Evolutionary conservation across 768 basidiomycete species (phyloP).

Genomic region (Lactarius hengduanensis): DNA sequence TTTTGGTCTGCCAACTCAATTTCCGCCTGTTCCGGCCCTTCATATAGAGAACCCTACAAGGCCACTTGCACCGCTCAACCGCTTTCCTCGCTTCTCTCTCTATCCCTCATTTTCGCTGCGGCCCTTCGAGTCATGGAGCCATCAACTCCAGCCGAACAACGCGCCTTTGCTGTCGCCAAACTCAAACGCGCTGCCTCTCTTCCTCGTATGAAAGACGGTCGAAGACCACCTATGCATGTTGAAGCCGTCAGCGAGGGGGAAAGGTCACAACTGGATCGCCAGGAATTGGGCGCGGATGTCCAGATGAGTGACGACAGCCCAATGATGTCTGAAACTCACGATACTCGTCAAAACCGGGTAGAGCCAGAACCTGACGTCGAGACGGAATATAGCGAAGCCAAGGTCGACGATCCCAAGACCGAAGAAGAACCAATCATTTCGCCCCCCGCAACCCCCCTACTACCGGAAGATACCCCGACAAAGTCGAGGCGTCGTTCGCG

Average conservation of each 20-base stretch:
- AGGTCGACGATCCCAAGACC: constrained; percentile 30
- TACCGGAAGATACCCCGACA: constrained; percentile 32
- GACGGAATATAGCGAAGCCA: constrained; percentile 19
- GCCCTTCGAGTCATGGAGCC: constrained; percentile 36
- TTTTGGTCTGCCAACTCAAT: constrained; percentile 14
- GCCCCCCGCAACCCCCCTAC: constrained; percentile 26
- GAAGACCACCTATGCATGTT: constrained; percentile 82
- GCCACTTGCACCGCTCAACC: constrained; percentile 11
- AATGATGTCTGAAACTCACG: constrained; percentile 17
- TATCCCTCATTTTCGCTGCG: constrained; percentile 1
- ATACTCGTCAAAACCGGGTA: background rate
- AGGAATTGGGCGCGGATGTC: constrained; percentile 29
- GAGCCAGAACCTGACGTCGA: constrained; percentile 21
- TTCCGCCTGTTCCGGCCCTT: constrained; percentile 20
- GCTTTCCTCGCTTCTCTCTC: constrained; percentile 4
- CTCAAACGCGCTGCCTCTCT: constrained; percentile 90
- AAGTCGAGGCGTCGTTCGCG: constrained; percentile 67
- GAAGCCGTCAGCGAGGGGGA: constrained; percentile 84
- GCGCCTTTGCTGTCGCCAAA: constrained; percentile 84
- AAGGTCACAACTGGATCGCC: constrained; percentile 42
- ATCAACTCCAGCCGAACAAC: constrained; percentile 64
- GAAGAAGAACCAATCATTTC: constrained; percentile 30
- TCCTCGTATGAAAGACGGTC: constrained; percentile 87
- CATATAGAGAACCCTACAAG: constrained; percentile 22
- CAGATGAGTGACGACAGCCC: constrained; percentile 21